Percentiles rank a stretch among this genome's conserved stretches.
Conservation (phyloP, 2,329 filamentous ascomycete genomes). For the Paracorniculantispora psalliotae region DNA sequence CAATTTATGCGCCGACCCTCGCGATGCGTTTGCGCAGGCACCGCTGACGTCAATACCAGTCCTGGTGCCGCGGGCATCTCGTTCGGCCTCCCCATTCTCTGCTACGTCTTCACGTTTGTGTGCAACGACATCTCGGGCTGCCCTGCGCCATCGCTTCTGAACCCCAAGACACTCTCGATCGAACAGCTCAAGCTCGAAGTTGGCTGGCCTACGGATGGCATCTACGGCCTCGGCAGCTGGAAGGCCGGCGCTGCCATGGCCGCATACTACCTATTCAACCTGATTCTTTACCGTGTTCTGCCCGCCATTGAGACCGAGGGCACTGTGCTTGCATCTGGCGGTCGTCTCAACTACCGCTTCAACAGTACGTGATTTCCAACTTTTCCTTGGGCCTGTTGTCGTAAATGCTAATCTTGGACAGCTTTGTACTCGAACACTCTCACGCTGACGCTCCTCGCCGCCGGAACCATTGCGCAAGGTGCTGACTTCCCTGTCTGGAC, state of each 20-base stretch:
- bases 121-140: slow-evolving; percentile 94
- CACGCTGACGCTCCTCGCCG: slow-evolving; percentile 64
- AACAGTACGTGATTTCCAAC: slow-evolving; percentile 49
- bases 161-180: slow-evolving; percentile 65
- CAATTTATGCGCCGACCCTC: not conserved
- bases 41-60: slow-evolving; percentile 38
- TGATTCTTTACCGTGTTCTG: slow-evolving; percentile 69
- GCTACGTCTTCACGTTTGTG: slow-evolving; percentile 74
- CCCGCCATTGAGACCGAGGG: slow-evolving; percentile 71
- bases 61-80: slow-evolving; percentile 73
- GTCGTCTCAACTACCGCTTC: slow-evolving; percentile 75
- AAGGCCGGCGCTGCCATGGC: slow-evolving; percentile 64
- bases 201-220: slow-evolving; percentile 71
- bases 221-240: slow-evolving; percentile 65
- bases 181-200: slow-evolving; percentile 72
- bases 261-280: slow-evolving; percentile 72
- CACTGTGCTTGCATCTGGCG: slow-evolving; percentile 63
- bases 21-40: slow-evolving; percentile 9
- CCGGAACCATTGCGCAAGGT: slow-evolving; percentile 72
- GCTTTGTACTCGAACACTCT: slow-evolving; percentile 71
- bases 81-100: slow-evolving; percentile 71
- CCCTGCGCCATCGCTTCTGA: slow-evolving; percentile 74
- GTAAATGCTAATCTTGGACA: slow-evolving; percentile 30
- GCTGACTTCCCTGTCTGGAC: slow-evolving; percentile 84
- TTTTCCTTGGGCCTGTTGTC: not conserved